Evolutionary conservation across 306 rosid genomes (phyloP), one percentile per base, ranked within the genome.

Genomic region (Cucumis hystrix): DNA sequence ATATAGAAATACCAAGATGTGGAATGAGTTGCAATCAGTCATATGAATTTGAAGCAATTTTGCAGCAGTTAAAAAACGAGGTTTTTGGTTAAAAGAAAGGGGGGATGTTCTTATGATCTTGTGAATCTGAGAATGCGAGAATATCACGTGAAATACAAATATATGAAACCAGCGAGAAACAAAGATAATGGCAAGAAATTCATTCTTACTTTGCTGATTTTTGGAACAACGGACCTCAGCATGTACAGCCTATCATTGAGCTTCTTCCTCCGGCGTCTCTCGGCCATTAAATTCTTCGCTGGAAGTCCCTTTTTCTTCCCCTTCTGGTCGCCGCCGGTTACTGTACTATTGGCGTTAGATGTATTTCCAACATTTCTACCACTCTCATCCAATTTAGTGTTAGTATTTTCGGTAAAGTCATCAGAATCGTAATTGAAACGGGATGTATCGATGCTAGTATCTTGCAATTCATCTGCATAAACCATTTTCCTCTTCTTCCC

Each of bases 151-250:
- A 73, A 52, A 73, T 51, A 73, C 13, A 14, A 15, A n/a, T 4
- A 47, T 21, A 47, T 21, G 33, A 67, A 69, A 11, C 30, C 3
- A 7, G 56, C 6, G 37, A 71, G 39, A 69, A 12, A 67, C 52
- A 45, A 45, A 28, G 60, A 18, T 6, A 20, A 45, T 70, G 58
- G 58, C 58, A 45, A 77, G 58, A 40, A 51, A 56, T 52, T 47
- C 68, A 52, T 86, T 92, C 79, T 58, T 87, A 96, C 99, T 91
- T 96, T 96, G 90, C 99, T 96, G 76, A 96, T 96, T 81, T 92
- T 96, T 0, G 99, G 99, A 73, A 96, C 99, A 70, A 96, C 98
- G 37, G 99, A 96, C 84, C 99, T 88, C 75, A 96, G 94, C 97
- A 96, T 91, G 80, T 96, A 96, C 79, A 96, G 86, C 84, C 99